Base-by-base conservation (phyloP, 2,329 filamentous ascomycete species). In the Paraconiothyrium brasiliense region DNA sequence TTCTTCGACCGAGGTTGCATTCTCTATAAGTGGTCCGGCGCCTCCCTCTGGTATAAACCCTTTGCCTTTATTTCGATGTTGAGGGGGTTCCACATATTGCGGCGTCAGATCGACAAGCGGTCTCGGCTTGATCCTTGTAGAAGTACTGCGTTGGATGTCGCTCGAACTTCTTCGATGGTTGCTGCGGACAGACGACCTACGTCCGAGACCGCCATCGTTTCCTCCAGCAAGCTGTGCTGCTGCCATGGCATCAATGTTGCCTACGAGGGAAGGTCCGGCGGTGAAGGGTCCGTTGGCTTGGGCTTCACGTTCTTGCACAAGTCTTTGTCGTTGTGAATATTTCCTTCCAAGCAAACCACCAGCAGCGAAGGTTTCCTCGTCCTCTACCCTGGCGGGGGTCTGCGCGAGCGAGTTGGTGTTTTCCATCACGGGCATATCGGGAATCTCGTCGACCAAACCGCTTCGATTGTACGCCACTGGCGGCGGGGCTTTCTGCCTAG, bases 101-200 rank as follows among this genome's bases (percentile, higher is more conserved):
- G 88, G 87, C 0, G 88, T 89, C 44, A 93, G 83, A 70, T 92
- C 90, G 34, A 93, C 79, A 6, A 93, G 82, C 1, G 91, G 90
- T 63, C 87, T 88, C 2, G 83, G 83, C 68, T 76, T 80, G 27
- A 77, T 73, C 7, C 76, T 75, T 51, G 72, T 78, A 1, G 85
- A 86, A n/a, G 75, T 77, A n/a, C 81, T 80, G 54, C 83, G 80
- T 44, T 78, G 76, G 4, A 84, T 72, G 59, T 80, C 77, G 43
- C 76, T 71, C 27, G 79, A 78, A 2, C 70, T 69, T 20, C 71
- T 70, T 46, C 66, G 59, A 61, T 73, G 71, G 22, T 59, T 72
- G 59, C 74, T 77, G 24, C 77, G 71, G 10, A 73, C 71, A 22
- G 76, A 76, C 9, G 71, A 63, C 37, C 66, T 77, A 54, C 71